These are phyloP conservation scores for Diospyros kaki DNA, from an alignment of 148 eudicot species.

Conservation along the genomic window DNA sequence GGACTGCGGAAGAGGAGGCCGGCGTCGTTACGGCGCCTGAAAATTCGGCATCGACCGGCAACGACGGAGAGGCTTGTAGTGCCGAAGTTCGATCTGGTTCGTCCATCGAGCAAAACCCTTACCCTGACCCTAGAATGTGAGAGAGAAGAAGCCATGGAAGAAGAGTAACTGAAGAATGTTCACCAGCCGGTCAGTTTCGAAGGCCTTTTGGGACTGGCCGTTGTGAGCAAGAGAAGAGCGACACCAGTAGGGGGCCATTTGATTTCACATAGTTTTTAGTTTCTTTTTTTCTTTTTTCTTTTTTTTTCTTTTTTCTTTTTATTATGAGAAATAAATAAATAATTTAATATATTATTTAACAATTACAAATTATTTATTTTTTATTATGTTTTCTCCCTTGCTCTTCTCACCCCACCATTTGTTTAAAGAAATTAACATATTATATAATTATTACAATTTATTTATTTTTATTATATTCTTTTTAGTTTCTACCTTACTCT, in stretches of 20 bases:
- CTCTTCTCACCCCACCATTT: too few species aligned
- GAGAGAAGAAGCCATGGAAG: constrained; percentile 10
- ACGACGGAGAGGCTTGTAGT: constrained; percentile 3
- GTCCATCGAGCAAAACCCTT: constrained; percentile 4
- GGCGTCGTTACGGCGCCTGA: constrained; percentile 5
- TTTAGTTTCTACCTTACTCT: too few species aligned
- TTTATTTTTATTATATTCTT: too few species aligned
- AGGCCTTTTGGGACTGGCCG: constrained; percentile 7
- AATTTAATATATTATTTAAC: too few species aligned
- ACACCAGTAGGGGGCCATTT: background rate
- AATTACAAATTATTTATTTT: too few species aligned
- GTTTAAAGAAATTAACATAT: too few species aligned
- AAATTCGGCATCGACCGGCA: background rate
- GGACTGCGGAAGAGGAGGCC: background rate
- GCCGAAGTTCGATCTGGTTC: constrained; percentile 8
- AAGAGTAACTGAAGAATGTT: constrained; percentile 11
- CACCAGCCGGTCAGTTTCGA: constrained; percentile 17
- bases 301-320: background rate
- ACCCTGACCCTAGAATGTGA: background rate
- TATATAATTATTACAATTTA: too few species aligned
- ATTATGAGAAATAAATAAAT: too few species aligned
- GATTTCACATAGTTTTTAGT: too few species aligned
- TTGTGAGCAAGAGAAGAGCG: background rate
- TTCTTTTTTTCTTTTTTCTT: too few species aligned
- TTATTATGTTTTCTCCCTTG: too few species aligned